Base-by-base conservation (phyloP, 2,329 filamentous ascomycete species). In the Verticillium dahliae region DNA sequence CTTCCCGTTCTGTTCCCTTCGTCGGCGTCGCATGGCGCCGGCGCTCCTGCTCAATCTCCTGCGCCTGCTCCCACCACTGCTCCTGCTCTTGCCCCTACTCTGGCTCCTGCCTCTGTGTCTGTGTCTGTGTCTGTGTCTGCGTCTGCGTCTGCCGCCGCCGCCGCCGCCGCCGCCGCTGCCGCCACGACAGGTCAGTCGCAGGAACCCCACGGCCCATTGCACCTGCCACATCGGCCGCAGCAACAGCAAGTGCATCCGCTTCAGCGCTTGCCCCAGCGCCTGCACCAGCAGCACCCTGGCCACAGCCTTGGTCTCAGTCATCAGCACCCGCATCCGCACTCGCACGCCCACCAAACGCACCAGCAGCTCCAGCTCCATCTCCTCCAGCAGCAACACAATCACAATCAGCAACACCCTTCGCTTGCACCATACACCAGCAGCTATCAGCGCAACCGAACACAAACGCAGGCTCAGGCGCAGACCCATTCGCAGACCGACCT, bases 251-350 rank as follows among this genome's bases (percentile, higher is more conserved):
- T 63, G n/a, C 63, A 69, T 63, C 45, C 45, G 54, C 33, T 56
- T 15, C 72, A 67, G 63, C 69, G 67, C 59, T 60, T 67, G 60
- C 66, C 65, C 54, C 65, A 64, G 41, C 66, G 65, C 58, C 64
- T 56, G 14, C 59, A 62, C 50, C 60, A 62, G 59, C 11, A 50
- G 61, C 55, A 56, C 63, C 37, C 60, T 59, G 45, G 38, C 38
- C 50, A 41, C 59, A 18, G 31, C 50, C n/a, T 45, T 55, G 45
- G 45, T 52, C 45, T 52, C 45, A 52, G 45, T 52, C n/a, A 52
- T 52, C 45, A 52, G 54, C 27, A 56, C 6, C 31, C 54, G n/a
- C 54, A 56, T 60, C 56, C 35, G 59, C 52, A 54, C 41, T 37
- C 35, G 13, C 56, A 41, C 18, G n/a, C 31, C 34, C 50, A 59